phyloP scores from a whole-genome alignment of 805 yeast genomes.

The Starmerella bombicola region DNA sequence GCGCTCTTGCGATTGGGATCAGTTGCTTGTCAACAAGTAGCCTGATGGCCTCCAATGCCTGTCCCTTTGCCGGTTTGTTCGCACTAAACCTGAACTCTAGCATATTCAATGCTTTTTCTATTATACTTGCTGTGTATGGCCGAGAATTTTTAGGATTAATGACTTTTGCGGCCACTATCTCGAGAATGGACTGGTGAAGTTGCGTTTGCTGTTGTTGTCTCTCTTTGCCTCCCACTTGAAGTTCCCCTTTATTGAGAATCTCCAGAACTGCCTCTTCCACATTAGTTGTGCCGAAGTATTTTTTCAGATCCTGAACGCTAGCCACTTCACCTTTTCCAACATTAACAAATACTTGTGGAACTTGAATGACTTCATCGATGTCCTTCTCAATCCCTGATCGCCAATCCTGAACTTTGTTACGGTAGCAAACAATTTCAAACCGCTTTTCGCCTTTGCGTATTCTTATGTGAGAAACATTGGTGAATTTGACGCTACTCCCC shows the following conservation, averaged over 20 bases:
- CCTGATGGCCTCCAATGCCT: constrained; percentile 85
- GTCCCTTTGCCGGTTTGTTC: constrained; percentile 57
- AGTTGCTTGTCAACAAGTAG: constrained; percentile 63
- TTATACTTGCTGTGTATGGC: constrained; percentile 89
- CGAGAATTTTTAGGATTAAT: constrained; percentile 81
- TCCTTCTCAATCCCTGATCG: constrained; percentile 80
- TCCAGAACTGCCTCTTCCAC: constrained; percentile 64
- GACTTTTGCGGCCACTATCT: constrained; percentile 76
- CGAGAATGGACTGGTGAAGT: constrained; percentile 68
- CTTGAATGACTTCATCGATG: constrained; percentile 87
- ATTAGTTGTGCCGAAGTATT: constrained; percentile 65
- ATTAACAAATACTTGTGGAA: constrained; percentile 84
- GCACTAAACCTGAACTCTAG: constrained; percentile 68
- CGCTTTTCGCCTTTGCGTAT: constrained; percentile 80
- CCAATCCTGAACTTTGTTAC: constrained; percentile 93
- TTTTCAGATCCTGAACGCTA: constrained; percentile 64
- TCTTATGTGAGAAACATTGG: constrained; percentile 86
- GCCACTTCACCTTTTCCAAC: constrained; percentile 94
- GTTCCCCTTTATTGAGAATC: constrained; percentile 81
- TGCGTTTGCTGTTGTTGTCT: constrained; percentile 62
- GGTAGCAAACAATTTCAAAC: constrained; percentile 93
- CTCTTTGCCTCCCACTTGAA: constrained; percentile 89
- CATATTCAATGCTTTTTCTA: constrained; percentile 62
- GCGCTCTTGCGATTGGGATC: constrained; percentile 87
- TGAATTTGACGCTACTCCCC: constrained; percentile 70